These are phyloP conservation scores for Boletus sp. DNA, from an alignment of 768 basidiomycete genomes.

Conservation along the genomic window DNA sequence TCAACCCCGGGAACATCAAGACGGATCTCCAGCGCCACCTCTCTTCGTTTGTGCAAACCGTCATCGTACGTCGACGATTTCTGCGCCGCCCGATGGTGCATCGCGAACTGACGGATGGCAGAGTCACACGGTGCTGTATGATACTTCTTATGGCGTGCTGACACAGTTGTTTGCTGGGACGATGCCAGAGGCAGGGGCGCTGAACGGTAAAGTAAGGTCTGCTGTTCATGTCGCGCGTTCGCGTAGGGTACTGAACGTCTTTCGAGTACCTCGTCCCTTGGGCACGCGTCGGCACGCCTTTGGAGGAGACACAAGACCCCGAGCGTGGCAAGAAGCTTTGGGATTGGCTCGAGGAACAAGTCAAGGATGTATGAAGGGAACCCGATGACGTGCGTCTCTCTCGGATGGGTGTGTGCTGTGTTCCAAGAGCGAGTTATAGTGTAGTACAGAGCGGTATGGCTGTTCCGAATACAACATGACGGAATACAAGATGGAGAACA, in stretches of 20 bases:
- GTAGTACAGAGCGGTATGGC: constrained; percentile 12
- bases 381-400: neutral
- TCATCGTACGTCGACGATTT: constrained; percentile 13
- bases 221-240: neutral
- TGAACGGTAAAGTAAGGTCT: constrained; percentile 41
- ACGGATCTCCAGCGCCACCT: constrained; percentile 31
- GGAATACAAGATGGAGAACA: constrained; percentile 8
- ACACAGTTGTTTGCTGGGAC: constrained; percentile 45
- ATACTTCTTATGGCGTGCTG: constrained; percentile 36
- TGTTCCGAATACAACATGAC: constrained; percentile 14
- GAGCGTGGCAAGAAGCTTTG: constrained; percentile 37
- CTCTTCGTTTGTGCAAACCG: neutral
- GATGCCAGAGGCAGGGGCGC: constrained; percentile 34
- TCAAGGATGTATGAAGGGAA: constrained; percentile 18
- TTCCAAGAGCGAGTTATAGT: neutral
- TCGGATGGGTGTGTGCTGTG: neutral
- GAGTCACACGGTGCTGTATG: constrained; percentile 25
- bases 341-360: constrained; percentile 48
- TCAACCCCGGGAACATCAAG: constrained; percentile 45
- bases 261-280: constrained; percentile 45
- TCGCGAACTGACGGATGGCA: constrained; percentile 8
- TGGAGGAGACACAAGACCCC: constrained; percentile 31
- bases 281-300: constrained; percentile 34
- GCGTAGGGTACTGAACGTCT: neutral
- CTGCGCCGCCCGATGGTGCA: neutral